Evolutionary conservation across 1,139 yeast genomes (phyloP).

Genomic region (Geotrichum reessii): DNA sequence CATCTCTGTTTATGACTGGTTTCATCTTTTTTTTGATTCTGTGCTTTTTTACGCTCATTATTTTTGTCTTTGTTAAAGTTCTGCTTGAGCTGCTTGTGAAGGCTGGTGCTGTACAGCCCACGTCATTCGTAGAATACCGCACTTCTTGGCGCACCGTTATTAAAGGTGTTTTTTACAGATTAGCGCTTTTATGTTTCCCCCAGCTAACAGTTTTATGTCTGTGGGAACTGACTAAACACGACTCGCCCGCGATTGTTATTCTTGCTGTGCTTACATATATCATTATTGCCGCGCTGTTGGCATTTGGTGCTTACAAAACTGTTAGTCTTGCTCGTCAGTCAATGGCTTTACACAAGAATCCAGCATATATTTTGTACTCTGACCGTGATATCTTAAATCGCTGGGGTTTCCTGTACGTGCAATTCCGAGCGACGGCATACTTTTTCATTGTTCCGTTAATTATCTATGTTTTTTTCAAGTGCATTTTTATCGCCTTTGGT

Average conservation of each 20-base stretch:
- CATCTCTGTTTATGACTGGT: conserved; percentile 81
- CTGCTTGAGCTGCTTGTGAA: conserved; percentile 63
- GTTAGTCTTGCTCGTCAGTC: conserved; percentile 68
- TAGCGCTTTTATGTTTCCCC: conserved; percentile 76
- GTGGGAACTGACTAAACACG: conserved; percentile 82
- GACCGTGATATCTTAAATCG: conserved; percentile 74
- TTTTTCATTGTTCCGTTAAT: conserved; percentile 70
- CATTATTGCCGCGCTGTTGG: conserved; percentile 52
- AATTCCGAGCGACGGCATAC: conserved; percentile 80
- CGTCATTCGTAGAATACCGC: conserved; percentile 69
- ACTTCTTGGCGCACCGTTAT: conserved; percentile 72
- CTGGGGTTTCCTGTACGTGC: conserved; percentile 90
- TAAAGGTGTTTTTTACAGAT: conserved; percentile 83
- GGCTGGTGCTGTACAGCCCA: conserved; percentile 51
- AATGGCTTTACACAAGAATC: conserved; percentile 68
- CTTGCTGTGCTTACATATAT: conserved; percentile 66
- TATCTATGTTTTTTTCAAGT: conserved; percentile 61
- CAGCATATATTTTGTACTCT: conserved; percentile 87
- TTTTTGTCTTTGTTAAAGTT: conserved; percentile 66
- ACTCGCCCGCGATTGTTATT: conserved; percentile 77
- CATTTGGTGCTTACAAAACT: conserved; percentile 71
- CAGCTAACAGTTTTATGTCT: conserved; percentile 75
- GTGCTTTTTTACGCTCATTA: conserved; percentile 62
- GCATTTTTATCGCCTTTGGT: conserved; percentile 79
- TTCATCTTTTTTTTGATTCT: conserved; percentile 76